Evolutionary conservation across 495 filamentous ascomycete genomes (phyloP), one percentile per base, ranked within the genome.

Genomic region (Hypomontagnella monticulosa): DNA sequence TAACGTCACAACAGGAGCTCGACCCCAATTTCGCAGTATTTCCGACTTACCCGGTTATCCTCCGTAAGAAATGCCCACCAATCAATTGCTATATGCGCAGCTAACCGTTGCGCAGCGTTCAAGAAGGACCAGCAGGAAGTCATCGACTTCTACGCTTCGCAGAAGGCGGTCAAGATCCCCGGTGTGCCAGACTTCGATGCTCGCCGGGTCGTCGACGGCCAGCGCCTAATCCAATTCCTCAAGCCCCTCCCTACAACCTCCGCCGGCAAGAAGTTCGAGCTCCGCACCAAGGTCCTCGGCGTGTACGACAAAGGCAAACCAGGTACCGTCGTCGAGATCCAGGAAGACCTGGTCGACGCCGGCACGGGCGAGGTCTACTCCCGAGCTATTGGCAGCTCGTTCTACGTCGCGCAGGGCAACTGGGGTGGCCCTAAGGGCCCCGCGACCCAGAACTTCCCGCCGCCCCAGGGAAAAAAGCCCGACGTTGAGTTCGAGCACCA

Each of bases 391-490:
- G 84, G 85, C 43, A 90, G 85, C 61, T 87, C 84, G 14, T 96
- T 96, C 76, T 91, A 86, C 67, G 89, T 96, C 34, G 91, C 85
- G 5, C 92, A 96, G 77, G 93, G 93, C 40, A 84, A 84, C 52
- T 96, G 92, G 93, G 92, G 92, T 56, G 93, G 92, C 1, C 92
- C 93, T n/a, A 94, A 95, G 79, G 91, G 91, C 10, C 91, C 91
- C 4, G 87, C 88, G 47, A 88, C 88, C 3, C 80, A 86, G 40
- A 93, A 86, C 79, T 95, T 84, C 76, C 85, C 90, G 5, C 87
- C 90, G 7, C 93, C 93, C 4, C 75, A 85, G 69, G 89, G 80
- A 47, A 88, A 85, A 77, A 81, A 82, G 56, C 89, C 93, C n/a
- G 91, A 95, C 75, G 89, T 83, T 41, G 82, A 86, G n/a, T 85